phyloP scores from a whole-genome alignment of 306 rosid genomes.

The Glycine soja region DNA sequence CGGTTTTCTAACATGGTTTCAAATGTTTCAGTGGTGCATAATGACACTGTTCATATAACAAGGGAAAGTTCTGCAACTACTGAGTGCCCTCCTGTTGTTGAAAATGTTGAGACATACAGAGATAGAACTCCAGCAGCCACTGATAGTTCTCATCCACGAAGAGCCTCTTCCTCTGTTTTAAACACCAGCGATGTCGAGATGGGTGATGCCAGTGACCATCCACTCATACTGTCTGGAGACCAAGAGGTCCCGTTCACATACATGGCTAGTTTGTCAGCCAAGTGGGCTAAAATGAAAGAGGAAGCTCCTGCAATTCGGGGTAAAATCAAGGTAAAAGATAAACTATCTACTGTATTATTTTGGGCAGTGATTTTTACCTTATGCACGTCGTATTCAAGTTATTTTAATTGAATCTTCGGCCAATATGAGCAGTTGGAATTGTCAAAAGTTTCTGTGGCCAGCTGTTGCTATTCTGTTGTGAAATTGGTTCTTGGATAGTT shows the following conservation, averaged over 20 bases:
- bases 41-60: slow-evolving; percentile 33
- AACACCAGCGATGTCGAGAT: slow-evolving; percentile 49
- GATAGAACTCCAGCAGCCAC: slow-evolving; percentile 30
- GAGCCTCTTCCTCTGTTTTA: slow-evolving; percentile 45
- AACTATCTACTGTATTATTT: slow-evolving; percentile 34
- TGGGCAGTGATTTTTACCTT: slow-evolving; percentile 27
- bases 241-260: slow-evolving; percentile 81
- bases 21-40: slow-evolving; percentile 42
- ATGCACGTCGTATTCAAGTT: slow-evolving; percentile 22
- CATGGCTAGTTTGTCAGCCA: slow-evolving; percentile 85
- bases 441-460: slow-evolving; percentile 18
- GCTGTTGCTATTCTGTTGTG: background rate
- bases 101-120: slow-evolving; percentile 43
- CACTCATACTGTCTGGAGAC: slow-evolving; percentile 57
- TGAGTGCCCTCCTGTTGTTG: slow-evolving; percentile 42
- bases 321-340: slow-evolving; percentile 79
- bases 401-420: slow-evolving; percentile 12
- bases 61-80: slow-evolving; percentile 28
- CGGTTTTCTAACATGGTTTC: slow-evolving; percentile 47
- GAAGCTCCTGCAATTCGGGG: slow-evolving; percentile 64
- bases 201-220: slow-evolving; percentile 58
- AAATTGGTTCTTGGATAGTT: background rate
- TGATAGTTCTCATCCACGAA: slow-evolving; percentile 26
- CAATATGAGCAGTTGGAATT: slow-evolving; percentile 14
- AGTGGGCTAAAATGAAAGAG: slow-evolving; percentile 69